Base-by-base conservation (phyloP, 2,329 filamentous ascomycete species). In the Colletotrichum trifolii region DNA sequence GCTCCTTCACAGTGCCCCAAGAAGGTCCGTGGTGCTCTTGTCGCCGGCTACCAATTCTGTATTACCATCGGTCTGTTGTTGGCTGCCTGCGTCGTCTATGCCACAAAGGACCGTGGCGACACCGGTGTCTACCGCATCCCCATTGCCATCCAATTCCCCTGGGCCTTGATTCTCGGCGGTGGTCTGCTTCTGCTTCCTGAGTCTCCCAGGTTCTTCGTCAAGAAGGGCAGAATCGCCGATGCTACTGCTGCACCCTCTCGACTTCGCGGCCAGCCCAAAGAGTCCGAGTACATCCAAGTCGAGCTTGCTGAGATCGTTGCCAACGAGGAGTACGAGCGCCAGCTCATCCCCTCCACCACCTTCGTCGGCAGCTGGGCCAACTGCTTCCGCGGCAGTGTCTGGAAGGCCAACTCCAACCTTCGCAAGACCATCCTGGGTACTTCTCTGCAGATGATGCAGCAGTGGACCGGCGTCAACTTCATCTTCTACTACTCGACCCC, bases 401-500 rank as follows among this genome's bases (percentile, higher is more conserved):
- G 72, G 67, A 84, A 85, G 62, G 81, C 84, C 68, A 89, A 89
- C 69, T 88, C 88, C 68, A 93, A 89, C 83, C 75, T 92, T 60
- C 89, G 90, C 73, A 87, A 89, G 70, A 90, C 89, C 34, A 87
- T 92, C 64, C 83, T 93, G 48, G 90, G 90, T 72, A 91, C 87
- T 48, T 89, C 89, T 34, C 82, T 92, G 39, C 90, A 93, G 82
- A 92, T 92, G 90, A 92, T 92, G 89, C 90, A 92, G 79, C 90
- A 92, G 79, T 87, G 83, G 82, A 94, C 92, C 34, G 92, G 93
- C 83, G 91, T 97, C 80, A 97, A 97, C 85, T 96, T 95, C 80
- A 92, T 96, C 84, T 96, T 94, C 83, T 92, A 93, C 82, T 93
- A 90, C 82, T 93, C 91, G 40, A 94, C 92, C 39, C 88, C 91